Conservation (phyloP, 345 rosid species). For the Citrus australasica region DNA sequence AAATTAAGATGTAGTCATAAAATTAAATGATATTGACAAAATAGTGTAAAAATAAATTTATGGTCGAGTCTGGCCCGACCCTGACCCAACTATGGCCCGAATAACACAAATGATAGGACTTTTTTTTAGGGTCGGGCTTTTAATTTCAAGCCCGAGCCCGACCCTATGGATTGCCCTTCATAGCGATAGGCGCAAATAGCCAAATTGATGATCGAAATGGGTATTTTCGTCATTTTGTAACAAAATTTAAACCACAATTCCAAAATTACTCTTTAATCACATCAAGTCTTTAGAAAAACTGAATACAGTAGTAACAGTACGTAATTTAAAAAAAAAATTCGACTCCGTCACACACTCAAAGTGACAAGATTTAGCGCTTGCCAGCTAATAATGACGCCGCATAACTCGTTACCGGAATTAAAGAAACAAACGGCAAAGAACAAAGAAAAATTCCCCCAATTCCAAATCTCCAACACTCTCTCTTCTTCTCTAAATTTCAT, state of each 20-base stretch:
- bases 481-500: not conserved
- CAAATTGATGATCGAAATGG: not conserved
- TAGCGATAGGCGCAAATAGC: too few species aligned
- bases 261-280: not conserved
- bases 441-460: conserved; percentile 11
- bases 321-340: not conserved
- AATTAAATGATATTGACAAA: too few species aligned
- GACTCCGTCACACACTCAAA: too few species aligned
- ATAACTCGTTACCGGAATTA: conserved; percentile 22
- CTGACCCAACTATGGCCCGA: too few species aligned
- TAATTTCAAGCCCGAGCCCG: too few species aligned
- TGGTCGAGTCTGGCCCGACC: too few species aligned
- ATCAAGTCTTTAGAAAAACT: not conserved
- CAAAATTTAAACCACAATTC: too few species aligned
- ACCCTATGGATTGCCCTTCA: too few species aligned
- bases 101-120: too few species aligned
- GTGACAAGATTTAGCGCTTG: conserved; percentile 29
- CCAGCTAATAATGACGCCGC: conserved; percentile 37
- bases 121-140: too few species aligned
- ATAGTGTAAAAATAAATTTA: too few species aligned
- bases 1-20: too few species aligned
- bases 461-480: not conserved
- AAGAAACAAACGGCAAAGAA: not conserved
- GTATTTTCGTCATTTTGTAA: not conserved
- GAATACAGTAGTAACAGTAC: not conserved